Evolutionary conservation across 176 grass and related monocot genomes (phyloP).

Genomic region (Eremochloa ophiuroides): DNA sequence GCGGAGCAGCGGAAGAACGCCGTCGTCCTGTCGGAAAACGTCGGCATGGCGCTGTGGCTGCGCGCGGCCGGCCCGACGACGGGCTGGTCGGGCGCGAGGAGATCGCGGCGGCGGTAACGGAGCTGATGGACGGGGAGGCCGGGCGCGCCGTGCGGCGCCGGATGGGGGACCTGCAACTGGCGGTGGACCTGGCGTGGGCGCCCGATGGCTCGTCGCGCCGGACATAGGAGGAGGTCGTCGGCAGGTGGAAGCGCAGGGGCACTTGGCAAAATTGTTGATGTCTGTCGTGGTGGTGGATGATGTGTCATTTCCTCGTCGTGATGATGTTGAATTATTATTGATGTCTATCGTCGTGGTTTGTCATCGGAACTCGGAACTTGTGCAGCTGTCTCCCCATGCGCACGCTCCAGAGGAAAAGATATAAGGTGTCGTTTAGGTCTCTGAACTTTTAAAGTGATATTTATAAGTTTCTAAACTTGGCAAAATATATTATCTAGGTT

Average conservation of each 20-base stretch:
- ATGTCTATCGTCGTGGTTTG: too few species aligned
- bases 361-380: too few species aligned
- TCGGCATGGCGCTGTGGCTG: slow-evolving; percentile 24
- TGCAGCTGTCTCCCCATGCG: too few species aligned
- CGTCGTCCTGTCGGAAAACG: slow-evolving; percentile 13
- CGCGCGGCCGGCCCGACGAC: not conserved
- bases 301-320: too few species aligned
- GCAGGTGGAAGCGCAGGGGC: slow-evolving; percentile 36
- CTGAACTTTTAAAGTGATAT: too few species aligned
- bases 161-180: slow-evolving; percentile 20
- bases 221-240: slow-evolving; percentile 9
- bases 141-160: slow-evolving; percentile 7
- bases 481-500: too few species aligned
- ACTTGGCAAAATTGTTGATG: too few species aligned
- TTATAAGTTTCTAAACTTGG: too few species aligned
- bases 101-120: slow-evolving; percentile 30
- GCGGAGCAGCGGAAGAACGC: slow-evolving; percentile 57
- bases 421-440: too few species aligned
- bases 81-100: slow-evolving; percentile 29
- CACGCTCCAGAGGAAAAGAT: too few species aligned
- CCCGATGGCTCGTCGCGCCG: slow-evolving; percentile 20
- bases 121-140: slow-evolving; percentile 40
- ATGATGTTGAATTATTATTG: too few species aligned
- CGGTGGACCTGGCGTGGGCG: slow-evolving; percentile 8
- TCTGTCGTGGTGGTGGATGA: too few species aligned